phyloP scores from a whole-genome alignment of 371 early-diverging fungal species.

The Blakeslea trispora region DNA sequence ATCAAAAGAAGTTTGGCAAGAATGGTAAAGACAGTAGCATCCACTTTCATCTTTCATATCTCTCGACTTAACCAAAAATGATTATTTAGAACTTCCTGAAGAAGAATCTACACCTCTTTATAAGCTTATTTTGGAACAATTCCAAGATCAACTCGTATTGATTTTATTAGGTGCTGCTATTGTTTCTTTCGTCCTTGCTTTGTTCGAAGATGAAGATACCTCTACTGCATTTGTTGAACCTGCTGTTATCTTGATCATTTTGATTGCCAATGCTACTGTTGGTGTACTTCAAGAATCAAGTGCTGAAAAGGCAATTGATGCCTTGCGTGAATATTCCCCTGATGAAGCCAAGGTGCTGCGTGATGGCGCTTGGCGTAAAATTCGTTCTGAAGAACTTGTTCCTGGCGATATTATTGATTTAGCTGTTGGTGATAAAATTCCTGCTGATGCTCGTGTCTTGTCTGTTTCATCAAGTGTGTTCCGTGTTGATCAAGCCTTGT shows the following conservation, averaged over 20 bases:
- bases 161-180: constrained; percentile 91
- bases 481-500: constrained; percentile 91
- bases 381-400: constrained; percentile 83
- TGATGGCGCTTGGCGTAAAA: constrained; percentile 57
- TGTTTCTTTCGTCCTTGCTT: constrained; percentile 91
- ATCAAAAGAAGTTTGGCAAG: constrained; percentile 63
- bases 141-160: constrained; percentile 95
- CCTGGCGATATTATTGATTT: constrained; percentile 96
- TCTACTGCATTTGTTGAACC: constrained; percentile 96
- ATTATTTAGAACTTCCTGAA: constrained; percentile 66
- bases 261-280: constrained; percentile 96
- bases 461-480: constrained; percentile 78
- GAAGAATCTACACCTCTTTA: constrained; percentile 91
- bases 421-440: constrained; percentile 93
- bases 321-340: constrained; percentile 92
- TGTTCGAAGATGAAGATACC: constrained; percentile 74
- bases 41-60: not conserved
- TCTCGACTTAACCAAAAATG: too few relatives aligned
- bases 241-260: constrained; percentile 91
- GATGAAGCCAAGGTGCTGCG: constrained; percentile 85
- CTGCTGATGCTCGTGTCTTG: constrained; percentile 92
- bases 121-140: constrained; percentile 93
- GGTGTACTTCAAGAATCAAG: constrained; percentile 96
- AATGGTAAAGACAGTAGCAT: constrained; percentile 62
- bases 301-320: constrained; percentile 97